Evolutionary conservation across 1,284 basidiomycete species (phyloP), one percentile per base, ranked within the genome.

Genomic region (Grifola frondosa): DNA sequence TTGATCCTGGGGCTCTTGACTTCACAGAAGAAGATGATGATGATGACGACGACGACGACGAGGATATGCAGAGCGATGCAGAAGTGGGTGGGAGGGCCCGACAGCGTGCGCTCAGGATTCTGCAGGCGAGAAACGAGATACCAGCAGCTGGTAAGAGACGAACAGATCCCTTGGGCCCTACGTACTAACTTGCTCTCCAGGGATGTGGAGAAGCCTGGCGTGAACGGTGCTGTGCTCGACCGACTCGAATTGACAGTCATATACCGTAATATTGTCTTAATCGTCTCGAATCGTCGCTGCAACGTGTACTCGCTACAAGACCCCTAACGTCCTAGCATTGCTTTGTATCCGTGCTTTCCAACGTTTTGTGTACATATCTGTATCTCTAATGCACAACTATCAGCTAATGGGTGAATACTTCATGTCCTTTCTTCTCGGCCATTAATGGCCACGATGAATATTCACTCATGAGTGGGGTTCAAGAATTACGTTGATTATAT

Each of bases 201-300:
- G 59, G 33, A 87, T 89, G 83, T 89, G 85, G 85, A 74, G 84
- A 57, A 89, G 85, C 69, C 66, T 88, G 55, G 83, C 80, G 20
- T 63, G 49, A 57, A 42, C 44, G 32, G 46, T 48, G 41, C 38
- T 40, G 40, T 53, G 48, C 42, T 21, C 36, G 15, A 24, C 38
- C 40, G 40, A 23, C 17, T 23, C n/a, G n/a, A n/a, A 34, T 31
- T 45, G 37, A 34, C 43, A 34, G 15, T 35, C 24, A 48, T 49
- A 46, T 57, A 57, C 43, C 33, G 10, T 57, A 58, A 30, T 53
- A 49, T 48, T 50, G 39, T 44, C 40, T 45, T 56, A 56, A 58
- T 56, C 28, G 39, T 43, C 46, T 41, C 48, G n/a, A n/a, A n/a
- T n/a, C n/a, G n/a, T n/a, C 41, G 40, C 39, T 42, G 40, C 44